Conservation (phyloP, 768 basidiomycete species). For the Strobilomyces confusus region DNA sequence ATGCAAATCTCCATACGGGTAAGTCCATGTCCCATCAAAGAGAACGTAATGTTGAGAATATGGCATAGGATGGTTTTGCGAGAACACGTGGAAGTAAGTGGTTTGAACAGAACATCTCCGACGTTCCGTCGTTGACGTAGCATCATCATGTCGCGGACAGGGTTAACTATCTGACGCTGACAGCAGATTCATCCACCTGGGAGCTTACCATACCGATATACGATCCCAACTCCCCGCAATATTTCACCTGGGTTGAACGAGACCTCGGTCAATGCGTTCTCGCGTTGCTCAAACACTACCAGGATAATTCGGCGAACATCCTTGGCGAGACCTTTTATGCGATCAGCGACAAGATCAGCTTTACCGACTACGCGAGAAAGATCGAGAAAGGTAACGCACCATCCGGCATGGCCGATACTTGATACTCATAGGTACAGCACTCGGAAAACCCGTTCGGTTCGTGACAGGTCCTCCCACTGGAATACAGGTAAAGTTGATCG, state of each 20-base stretch:
- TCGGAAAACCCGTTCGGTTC: conserved; percentile 28
- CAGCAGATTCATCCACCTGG: conserved; percentile 12
- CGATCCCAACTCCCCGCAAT: conserved; percentile 14
- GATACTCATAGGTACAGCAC: conserved; percentile 6
- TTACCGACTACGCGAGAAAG: conserved; percentile 9
- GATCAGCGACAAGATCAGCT: conserved; percentile 19
- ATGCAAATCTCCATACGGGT: conserved; percentile 20
- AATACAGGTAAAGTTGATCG: conserved; percentile 12
- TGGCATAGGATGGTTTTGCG: conserved; percentile 22
- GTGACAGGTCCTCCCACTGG: conserved; percentile 10
- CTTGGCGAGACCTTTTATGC: conserved; percentile 24
- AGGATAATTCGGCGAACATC: conserved; percentile 16
- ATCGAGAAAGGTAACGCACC: conserved; percentile 15
- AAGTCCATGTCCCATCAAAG: background rate
- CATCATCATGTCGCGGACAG: background rate
- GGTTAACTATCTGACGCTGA: background rate
- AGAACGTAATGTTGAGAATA: background rate
- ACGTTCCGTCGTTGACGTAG: background rate
- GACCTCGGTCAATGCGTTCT: conserved; percentile 23
- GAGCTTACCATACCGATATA: conserved; percentile 21
- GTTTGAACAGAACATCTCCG: background rate
- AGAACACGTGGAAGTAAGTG: conserved; percentile 23
- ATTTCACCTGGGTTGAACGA: conserved; percentile 22
- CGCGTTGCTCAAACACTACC: conserved; percentile 23
- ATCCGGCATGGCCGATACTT: background rate